phyloP scores from a whole-genome alignment of 495 filamentous ascomycete species.

The Pyrenopolyporus hunteri region DNA sequence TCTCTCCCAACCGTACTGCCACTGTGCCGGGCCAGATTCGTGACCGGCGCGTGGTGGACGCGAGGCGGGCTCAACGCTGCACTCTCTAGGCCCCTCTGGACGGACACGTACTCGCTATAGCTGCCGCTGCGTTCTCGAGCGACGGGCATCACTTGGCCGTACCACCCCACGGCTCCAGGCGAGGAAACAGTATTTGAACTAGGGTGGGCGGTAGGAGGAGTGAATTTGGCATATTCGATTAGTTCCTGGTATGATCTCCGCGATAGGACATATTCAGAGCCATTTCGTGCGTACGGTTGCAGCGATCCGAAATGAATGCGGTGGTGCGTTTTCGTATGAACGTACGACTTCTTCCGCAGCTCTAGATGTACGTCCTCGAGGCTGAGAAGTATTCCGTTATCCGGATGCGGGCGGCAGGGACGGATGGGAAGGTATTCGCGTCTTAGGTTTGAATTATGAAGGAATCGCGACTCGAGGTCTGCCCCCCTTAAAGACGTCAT shows the following conservation, averaged over 20 bases:
- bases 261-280: constrained; percentile 29
- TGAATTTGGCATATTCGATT: constrained; percentile 24
- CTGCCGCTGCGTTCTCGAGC: constrained; percentile 21
- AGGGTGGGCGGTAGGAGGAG: constrained; percentile 22
- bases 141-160: not conserved
- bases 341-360: constrained; percentile 38
- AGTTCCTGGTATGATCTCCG: constrained; percentile 27
- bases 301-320: constrained; percentile 12
- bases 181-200: constrained; percentile 13
- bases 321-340: constrained; percentile 23
- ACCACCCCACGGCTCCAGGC: not conserved
- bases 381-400: constrained; percentile 39
- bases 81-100: constrained; percentile 10
- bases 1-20: constrained; percentile 4
- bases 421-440: constrained; percentile 39
- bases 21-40: not conserved
- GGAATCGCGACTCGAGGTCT: constrained; percentile 31
- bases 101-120: constrained; percentile 29
- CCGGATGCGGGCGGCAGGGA: constrained; percentile 37
- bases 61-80: constrained; percentile 10
- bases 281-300: constrained; percentile 11
- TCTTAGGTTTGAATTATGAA: constrained; percentile 4
- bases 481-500: constrained; percentile 42
- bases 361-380: constrained; percentile 18
- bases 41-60: not conserved